These are phyloP conservation scores for Russula compacta DNA, from an alignment of 768 basidiomycete species.

Conservation along the genomic window DNA sequence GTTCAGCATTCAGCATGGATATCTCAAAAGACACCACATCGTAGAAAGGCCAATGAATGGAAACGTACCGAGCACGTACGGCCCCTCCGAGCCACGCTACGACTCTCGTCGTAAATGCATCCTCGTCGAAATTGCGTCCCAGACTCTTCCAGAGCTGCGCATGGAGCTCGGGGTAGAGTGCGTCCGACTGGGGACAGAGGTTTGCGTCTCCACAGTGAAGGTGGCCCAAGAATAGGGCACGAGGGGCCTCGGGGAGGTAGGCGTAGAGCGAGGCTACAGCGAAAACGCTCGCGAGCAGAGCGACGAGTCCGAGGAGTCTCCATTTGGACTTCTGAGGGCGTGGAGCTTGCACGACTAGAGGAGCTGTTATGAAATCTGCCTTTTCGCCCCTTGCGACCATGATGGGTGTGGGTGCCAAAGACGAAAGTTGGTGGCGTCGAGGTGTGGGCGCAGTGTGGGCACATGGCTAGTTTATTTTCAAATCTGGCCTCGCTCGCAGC, in stretches of 20 bases:
- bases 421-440: too few species aligned
- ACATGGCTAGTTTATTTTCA: too few species aligned
- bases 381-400: too few species aligned
- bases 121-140: constrained; percentile 24
- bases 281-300: not conserved
- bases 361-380: too few species aligned
- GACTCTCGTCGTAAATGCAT: constrained; percentile 29
- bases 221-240: not conserved
- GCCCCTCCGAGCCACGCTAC: constrained; percentile 33
- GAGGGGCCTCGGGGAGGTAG: not conserved
- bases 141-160: constrained; percentile 22
- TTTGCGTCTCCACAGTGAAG: not conserved
- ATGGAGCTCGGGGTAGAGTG: constrained; percentile 26
- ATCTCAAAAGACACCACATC: too few species aligned
- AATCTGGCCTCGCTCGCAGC: too few species aligned
- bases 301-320: not conserved
- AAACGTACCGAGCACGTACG: constrained; percentile 31
- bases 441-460: too few species aligned
- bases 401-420: too few species aligned
- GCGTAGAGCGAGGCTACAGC: not conserved
- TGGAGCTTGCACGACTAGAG: too few species aligned
- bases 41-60: not conserved
- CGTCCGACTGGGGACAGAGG: constrained; percentile 20
- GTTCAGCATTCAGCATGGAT: too few species aligned
- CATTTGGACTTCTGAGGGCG: not conserved